Conservation (phyloP, 202 grass and related monocot genomes). For the Hordeum pubiflorum region DNA sequence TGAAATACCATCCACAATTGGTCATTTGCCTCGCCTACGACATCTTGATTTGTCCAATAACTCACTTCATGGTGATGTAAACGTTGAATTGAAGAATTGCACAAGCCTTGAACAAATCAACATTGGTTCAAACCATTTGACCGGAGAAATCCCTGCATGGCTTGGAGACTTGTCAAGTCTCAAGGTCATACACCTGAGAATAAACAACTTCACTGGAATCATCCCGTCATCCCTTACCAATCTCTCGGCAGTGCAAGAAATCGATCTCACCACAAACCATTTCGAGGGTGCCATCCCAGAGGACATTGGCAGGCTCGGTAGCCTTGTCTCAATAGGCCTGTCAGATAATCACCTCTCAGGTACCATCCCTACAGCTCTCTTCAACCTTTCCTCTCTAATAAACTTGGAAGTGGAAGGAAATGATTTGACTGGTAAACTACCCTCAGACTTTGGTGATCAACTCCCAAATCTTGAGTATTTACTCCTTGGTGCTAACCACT, state of each 20-base stretch:
- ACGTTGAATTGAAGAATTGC: background rate
- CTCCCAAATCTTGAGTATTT: background rate
- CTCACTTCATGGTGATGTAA: slow-evolving; percentile 13
- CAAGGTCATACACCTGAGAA: background rate
- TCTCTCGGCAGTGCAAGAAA: background rate
- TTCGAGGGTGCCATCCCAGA: background rate
- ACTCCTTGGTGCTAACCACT: background rate
- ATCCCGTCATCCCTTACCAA: slow-evolving; percentile 16
- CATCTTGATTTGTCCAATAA: slow-evolving; percentile 12
- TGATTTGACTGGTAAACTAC: background rate
- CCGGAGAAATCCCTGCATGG: slow-evolving; percentile 1
- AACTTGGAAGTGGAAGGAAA: rapidly evolving
- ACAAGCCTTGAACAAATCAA: background rate
- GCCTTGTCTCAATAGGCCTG: background rate
- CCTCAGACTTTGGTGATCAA: background rate
- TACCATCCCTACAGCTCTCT: slow-evolving; percentile 6
- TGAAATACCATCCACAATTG: background rate
- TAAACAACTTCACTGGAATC: background rate
- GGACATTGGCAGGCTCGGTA: background rate
- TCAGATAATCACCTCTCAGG: background rate
- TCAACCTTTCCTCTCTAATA: slow-evolving; percentile 3
- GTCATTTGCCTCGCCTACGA: background rate
- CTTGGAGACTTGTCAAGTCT: slow-evolving; percentile 2
- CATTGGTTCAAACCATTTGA: background rate
- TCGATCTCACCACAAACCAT: background rate